Percentiles rank a stretch among this genome's conserved stretches.
These are phyloP conservation scores for Avena insularis DNA, from an alignment of 176 grass and related monocot genomes.

Conservation along the genomic window DNA sequence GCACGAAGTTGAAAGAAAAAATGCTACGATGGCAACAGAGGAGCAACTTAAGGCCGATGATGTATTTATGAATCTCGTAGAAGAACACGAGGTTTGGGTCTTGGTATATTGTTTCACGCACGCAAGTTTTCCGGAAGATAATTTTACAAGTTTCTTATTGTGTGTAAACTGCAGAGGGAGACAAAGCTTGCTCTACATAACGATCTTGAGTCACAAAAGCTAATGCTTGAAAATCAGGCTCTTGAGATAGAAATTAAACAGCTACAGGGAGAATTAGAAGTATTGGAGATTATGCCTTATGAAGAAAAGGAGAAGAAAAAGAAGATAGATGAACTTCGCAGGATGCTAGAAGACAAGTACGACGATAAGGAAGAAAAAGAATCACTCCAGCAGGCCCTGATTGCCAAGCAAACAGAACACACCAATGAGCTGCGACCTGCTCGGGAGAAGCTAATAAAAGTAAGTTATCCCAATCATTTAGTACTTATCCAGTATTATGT, in stretches of 20 bases:
- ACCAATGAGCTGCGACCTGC: not conserved
- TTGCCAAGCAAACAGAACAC: not conserved
- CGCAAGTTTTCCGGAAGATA: no score
- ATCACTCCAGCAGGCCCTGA: not conserved
- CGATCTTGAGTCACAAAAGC: slow-evolving; percentile 44
- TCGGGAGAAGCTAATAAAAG: slow-evolving; percentile 3
- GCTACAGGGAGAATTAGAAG: slow-evolving; percentile 50
- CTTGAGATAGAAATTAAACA: slow-evolving; percentile 68
- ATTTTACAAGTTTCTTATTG: slow-evolving; percentile 5
- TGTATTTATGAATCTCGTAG: not conserved
- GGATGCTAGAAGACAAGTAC: not conserved
- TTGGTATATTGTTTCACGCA: not conserved
- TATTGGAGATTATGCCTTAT: slow-evolving; percentile 50
- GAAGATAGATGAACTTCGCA: not conserved
- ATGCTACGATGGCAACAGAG: not conserved
- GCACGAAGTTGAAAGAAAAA: not conserved
- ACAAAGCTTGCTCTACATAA: slow-evolving; percentile 48
- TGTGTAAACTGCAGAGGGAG: slow-evolving; percentile 52
- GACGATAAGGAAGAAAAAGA: not conserved
- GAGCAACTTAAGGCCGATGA: not conserved
- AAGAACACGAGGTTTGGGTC: not conserved
- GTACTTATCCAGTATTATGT: not conserved
- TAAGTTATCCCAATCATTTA: not conserved
- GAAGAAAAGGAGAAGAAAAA: slow-evolving; percentile 14
- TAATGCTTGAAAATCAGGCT: slow-evolving; percentile 61